Evolutionary conservation across 2,329 filamentous ascomycete genomes (phyloP), one percentile per base, ranked within the genome.

Genomic region (Aspergillus sp.): DNA sequence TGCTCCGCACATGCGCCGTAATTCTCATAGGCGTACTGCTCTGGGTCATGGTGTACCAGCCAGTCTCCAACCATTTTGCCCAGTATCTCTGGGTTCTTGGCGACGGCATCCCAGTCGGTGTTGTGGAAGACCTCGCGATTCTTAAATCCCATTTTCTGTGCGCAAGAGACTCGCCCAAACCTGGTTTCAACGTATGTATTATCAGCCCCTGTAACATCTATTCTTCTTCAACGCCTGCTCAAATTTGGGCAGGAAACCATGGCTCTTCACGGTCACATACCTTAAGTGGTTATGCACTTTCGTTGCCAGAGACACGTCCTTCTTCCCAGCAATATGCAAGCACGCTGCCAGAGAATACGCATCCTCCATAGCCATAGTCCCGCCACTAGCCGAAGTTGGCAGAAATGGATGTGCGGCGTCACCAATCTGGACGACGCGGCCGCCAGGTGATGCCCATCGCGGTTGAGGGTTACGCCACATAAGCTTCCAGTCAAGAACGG

Each of bases 401-500:
- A 49, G 29, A 11, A 42, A 44, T 7, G 41, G 39, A n/a, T 49
- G 47, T n/a, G 47, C 47, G 26, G 40, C 42, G 19, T 49, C 47
- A 2, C 47, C 47, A 6, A 49, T 38, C 30, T 49, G 47, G 27
- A 49, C 39, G 10, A 47, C 45, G 19, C 39, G 44, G 4, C 41
- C 47, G 7, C 33, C 39, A 2, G 38, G 34, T 2, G 47, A 49
- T 0, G 6, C 70, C 71, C 42, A 76, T 54, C 8, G 68, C 66
- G 27, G 74, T 61, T 27, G 69, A 66, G 50, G 74, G 68, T 53
- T 74, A 51, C 67, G 62, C 72, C 70, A 75, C 12, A 74, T 61
- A 2, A 76, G 65, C 47, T 71, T 67, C 46, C 72, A 76, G 59
- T 74, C 71, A 48, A 76, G 68, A 39, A 75, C 71, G 26, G 47